Evolutionary conservation across 2,329 filamentous ascomycete species (phyloP).

Genomic region (Cladosporium sp.): DNA sequence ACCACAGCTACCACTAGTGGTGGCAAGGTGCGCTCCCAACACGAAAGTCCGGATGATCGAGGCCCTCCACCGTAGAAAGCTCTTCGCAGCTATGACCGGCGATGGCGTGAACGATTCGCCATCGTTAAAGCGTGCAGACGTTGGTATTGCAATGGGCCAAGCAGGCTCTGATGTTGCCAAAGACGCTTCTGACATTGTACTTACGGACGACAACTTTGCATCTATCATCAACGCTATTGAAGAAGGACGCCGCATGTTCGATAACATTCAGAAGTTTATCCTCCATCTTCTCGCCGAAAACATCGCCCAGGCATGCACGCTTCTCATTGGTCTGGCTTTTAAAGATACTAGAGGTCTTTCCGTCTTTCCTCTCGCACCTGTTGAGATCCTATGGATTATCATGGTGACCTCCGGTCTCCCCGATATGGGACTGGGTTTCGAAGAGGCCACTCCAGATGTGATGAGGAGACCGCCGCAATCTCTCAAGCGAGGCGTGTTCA

Average conservation of each 20-base stretch:
- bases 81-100: slow-evolving; percentile 83
- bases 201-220: slow-evolving; percentile 87
- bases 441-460: slow-evolving; percentile 72
- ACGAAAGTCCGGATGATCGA: slow-evolving; percentile 93
- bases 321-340: slow-evolving; percentile 78
- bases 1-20: slow-evolving; percentile 75
- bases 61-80: slow-evolving; percentile 72
- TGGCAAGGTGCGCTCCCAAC: slow-evolving; percentile 79
- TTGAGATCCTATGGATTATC: slow-evolving; percentile 86
- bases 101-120: slow-evolving; percentile 88
- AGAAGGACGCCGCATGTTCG: slow-evolving; percentile 79
- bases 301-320: slow-evolving; percentile 75
- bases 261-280: slow-evolving; percentile 85
- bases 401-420: slow-evolving; percentile 87
- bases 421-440: slow-evolving; percentile 83
- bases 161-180: slow-evolving; percentile 84
- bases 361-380: slow-evolving; percentile 78
- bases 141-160: slow-evolving; percentile 83
- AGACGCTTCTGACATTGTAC: slow-evolving; percentile 77
- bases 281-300: slow-evolving; percentile 78
- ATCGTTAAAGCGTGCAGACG: slow-evolving; percentile 75
- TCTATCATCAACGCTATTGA: slow-evolving; percentile 78
- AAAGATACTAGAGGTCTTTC: slow-evolving; percentile 69
- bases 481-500: slow-evolving; percentile 69
- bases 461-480: slow-evolving; percentile 79